phyloP scores from a whole-genome alignment of 768 basidiomycete genomes.

The Botryobasidium botryosum region DNA sequence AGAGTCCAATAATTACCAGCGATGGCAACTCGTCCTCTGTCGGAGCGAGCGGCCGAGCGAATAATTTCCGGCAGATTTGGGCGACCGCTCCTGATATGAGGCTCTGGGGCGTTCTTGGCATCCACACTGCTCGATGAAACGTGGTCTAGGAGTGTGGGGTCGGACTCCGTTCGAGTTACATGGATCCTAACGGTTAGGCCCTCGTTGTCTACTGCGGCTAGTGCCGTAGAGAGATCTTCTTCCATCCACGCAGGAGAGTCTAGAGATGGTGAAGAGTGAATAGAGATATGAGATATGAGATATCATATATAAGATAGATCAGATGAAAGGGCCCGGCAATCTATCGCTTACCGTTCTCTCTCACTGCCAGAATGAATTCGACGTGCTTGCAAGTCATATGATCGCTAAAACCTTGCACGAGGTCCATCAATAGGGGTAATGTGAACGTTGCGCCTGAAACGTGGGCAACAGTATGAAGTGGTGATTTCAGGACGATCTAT shows the following conservation, averaged over 20 bases:
- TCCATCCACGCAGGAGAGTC: too few species aligned
- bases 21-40: slow-evolving; percentile 16
- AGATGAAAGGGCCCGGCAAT: too few species aligned
- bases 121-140: slow-evolving; percentile 1
- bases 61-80: slow-evolving; percentile 13
- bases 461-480: neutral
- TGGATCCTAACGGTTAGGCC: too few species aligned
- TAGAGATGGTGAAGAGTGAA: too few species aligned
- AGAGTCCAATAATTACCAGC: slow-evolving; percentile 14
- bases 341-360: slow-evolving; percentile 14
- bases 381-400: slow-evolving; percentile 14
- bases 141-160: too few species aligned
- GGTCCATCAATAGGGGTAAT: slow-evolving; percentile 18
- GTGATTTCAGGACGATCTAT: slow-evolving; percentile 11
- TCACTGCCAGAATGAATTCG: slow-evolving; percentile 16
- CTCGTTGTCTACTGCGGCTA: too few species aligned
- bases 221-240: too few species aligned
- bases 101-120: neutral
- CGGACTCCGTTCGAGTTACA: too few species aligned
- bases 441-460: slow-evolving; percentile 16
- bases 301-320: too few species aligned
- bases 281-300: too few species aligned
- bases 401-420: slow-evolving; percentile 12
- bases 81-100: slow-evolving; percentile 8
- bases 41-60: slow-evolving; percentile 10